These are phyloP conservation scores for Aspergillus ellipticus DNA, from an alignment of 495 filamentous ascomycete species.

Conservation along the genomic window DNA sequence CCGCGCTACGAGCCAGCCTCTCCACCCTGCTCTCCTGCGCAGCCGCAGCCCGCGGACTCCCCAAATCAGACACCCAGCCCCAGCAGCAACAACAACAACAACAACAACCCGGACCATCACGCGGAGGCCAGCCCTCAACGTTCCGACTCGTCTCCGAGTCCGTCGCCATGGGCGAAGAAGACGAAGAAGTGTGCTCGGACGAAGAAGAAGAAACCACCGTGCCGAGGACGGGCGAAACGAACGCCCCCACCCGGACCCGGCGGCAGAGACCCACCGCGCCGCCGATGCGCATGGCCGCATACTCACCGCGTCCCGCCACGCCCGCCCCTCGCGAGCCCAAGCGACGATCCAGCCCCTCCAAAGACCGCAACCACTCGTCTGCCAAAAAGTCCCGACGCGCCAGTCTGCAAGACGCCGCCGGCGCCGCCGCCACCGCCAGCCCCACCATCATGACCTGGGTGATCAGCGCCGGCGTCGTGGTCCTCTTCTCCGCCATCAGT, in stretches of 20 bases:
- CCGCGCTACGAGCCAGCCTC: conserved; percentile 83
- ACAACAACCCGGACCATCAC: conserved; percentile 18
- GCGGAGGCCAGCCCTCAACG: conserved; percentile 29
- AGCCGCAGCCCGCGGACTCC: conserved; percentile 77
- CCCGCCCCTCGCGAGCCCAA: conserved; percentile 37
- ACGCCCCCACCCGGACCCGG: conserved; percentile 18
- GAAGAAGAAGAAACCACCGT: conserved; percentile 27
- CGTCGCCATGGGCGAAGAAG: conserved; percentile 57
- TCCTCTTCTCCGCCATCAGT: conserved; percentile 84
- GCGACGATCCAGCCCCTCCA: conserved; percentile 50
- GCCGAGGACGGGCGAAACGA: conserved; percentile 14
- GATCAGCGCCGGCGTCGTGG: conserved; percentile 85
- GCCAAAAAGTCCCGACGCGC: conserved; percentile 54
- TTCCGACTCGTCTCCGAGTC: conserved; percentile 73
- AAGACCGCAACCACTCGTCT: conserved; percentile 43
- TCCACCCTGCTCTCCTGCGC: conserved; percentile 94
- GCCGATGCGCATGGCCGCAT: conserved; percentile 21
- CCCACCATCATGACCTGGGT: conserved; percentile 90
- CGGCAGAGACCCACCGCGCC: conserved; percentile 19
- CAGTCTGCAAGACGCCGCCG: conserved; percentile 24
- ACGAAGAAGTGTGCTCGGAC: conserved; percentile 35
- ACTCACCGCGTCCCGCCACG: conserved; percentile 10
- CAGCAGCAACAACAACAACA: conserved; percentile 21
- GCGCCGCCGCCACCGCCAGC: conserved; percentile 26
- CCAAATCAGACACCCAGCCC: conserved; percentile 54